A percentile compares a stretch with the other conserved stretches of the same genome.
phyloP scores from a whole-genome alignment of 495 filamentous ascomycete species.

The Hyaloscypha bicolor region DNA sequence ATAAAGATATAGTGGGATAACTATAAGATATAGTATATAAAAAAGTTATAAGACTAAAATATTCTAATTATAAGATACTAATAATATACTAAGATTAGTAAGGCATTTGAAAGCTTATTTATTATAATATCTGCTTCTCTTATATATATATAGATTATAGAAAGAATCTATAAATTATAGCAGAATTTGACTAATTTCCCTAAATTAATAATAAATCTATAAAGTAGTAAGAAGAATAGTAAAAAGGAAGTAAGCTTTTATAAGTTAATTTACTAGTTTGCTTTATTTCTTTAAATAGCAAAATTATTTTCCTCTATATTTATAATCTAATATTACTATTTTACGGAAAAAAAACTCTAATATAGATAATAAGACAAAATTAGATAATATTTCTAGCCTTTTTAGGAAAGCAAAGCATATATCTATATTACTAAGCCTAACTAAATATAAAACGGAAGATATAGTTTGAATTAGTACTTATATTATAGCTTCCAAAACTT shows the following conservation, averaged over 20 bases:
- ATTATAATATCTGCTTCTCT: slow-evolving; percentile 35
- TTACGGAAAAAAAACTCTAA: slow-evolving; percentile 1
- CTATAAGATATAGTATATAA: slow-evolving; percentile 57
- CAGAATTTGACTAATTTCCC: slow-evolving; percentile 58
- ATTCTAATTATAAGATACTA: slow-evolving; percentile 27
- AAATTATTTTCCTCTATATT: slow-evolving; percentile 54
- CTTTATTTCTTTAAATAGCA: slow-evolving; percentile 48
- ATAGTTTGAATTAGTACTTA: slow-evolving; percentile 31
- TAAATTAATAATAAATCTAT: slow-evolving; percentile 33
- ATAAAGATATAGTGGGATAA: slow-evolving; percentile 67
- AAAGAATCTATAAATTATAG: slow-evolving; percentile 54
- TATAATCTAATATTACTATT: slow-evolving; percentile 28
- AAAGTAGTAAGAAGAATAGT: slow-evolving; percentile 58
- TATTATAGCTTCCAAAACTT: slow-evolving; percentile 20
- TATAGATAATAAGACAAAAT: slow-evolving; percentile 21
- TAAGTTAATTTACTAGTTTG: slow-evolving; percentile 61
- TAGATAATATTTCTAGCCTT: slow-evolving; percentile 31
- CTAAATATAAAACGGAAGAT: slow-evolving; percentile 34
- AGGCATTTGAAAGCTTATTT: slow-evolving; percentile 35
- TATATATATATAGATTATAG: slow-evolving; percentile 42
- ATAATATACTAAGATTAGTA: slow-evolving; percentile 29
- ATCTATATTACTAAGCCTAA: slow-evolving; percentile 31
- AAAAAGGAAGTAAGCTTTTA: slow-evolving; percentile 58
- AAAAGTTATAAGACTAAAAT: slow-evolving; percentile 37
- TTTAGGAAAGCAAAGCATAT: slow-evolving; percentile 33